phyloP scores from a whole-genome alignment of 208 protist genomes.

The Wallacemonas sp. region DNA sequence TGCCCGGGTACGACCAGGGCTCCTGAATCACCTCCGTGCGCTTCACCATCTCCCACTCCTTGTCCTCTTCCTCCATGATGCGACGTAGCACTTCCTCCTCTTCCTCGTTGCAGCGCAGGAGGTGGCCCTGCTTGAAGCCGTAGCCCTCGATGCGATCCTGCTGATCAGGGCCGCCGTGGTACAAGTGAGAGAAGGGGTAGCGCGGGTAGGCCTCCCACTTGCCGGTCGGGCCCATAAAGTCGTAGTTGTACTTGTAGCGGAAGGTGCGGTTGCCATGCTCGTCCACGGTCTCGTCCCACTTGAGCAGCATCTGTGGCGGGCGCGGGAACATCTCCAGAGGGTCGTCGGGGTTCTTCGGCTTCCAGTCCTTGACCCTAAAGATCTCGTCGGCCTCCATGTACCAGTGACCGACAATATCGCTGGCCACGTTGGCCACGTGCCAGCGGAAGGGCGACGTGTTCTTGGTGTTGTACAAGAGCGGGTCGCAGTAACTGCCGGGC shows the following conservation, averaged over 20 bases:
- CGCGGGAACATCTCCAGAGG: constrained; percentile 90
- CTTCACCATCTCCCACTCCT: constrained; percentile 93
- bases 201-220: constrained; percentile 91
- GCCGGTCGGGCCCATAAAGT: constrained; percentile 85
- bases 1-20: constrained; percentile 90
- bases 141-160: constrained; percentile 82
- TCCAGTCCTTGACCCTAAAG: constrained; percentile 88
- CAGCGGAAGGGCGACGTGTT: constrained; percentile 90
- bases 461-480: constrained; percentile 92
- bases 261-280: constrained; percentile 92
- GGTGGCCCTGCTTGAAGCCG: constrained; percentile 90
- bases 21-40: constrained; percentile 90
- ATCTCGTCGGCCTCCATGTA: constrained; percentile 92
- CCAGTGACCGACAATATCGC: constrained; percentile 90
- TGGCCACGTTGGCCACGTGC: constrained; percentile 79
- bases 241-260: constrained; percentile 89
- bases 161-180: constrained; percentile 74
- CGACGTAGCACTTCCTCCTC: constrained; percentile 89
- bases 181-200: constrained; percentile 88
- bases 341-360: constrained; percentile 88
- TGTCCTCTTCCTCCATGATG: constrained; percentile 92
- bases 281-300: constrained; percentile 89
- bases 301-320: constrained; percentile 79
- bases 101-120: constrained; percentile 84
- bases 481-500: constrained; percentile 89